Evolutionary conservation across 2,329 filamentous ascomycete genomes (phyloP).

Genomic region (Coniella lustricola): DNA sequence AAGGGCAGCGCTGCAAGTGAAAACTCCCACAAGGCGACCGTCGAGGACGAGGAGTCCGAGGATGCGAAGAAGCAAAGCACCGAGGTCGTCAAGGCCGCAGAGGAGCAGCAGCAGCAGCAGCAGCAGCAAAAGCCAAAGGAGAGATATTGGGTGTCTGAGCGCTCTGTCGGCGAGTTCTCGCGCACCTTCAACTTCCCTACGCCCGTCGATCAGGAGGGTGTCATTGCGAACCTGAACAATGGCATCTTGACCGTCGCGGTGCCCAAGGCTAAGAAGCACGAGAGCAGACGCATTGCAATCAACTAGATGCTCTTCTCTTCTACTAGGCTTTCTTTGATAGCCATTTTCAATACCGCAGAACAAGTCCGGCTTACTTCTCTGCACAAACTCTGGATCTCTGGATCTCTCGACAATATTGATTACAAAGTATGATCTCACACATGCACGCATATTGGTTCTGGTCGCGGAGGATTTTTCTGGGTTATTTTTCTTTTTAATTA

Average conservation of each 20-base stretch:
- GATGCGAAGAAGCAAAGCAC: slow-evolving; percentile 28
- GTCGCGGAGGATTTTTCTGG: no score
- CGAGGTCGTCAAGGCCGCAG: slow-evolving; percentile 22
- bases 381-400: no score
- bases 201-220: slow-evolving; percentile 54
- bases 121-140: slow-evolving; percentile 19
- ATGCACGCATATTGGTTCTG: no score
- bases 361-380: no score
- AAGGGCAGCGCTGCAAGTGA: slow-evolving; percentile 21
- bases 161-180: slow-evolving; percentile 59
- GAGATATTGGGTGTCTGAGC: slow-evolving; percentile 65
- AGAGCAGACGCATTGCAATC: slow-evolving; percentile 48
- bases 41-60: slow-evolving; percentile 51
- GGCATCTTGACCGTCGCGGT: slow-evolving; percentile 58
- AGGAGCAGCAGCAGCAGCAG: slow-evolving; percentile 11
- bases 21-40: slow-evolving; percentile 50
- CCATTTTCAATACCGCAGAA: no score
- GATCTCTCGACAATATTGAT: no score
- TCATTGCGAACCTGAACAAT: slow-evolving; percentile 56
- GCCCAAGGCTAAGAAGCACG: slow-evolving; percentile 58
- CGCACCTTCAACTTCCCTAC: slow-evolving; percentile 62
- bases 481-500: no score
- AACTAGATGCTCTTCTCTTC: slow-evolving; percentile 32
- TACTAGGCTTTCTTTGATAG: no score
- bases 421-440: no score